Evolutionary conservation across 139 green algal species (phyloP).

Genomic region (Asterochloris sp.): DNA sequence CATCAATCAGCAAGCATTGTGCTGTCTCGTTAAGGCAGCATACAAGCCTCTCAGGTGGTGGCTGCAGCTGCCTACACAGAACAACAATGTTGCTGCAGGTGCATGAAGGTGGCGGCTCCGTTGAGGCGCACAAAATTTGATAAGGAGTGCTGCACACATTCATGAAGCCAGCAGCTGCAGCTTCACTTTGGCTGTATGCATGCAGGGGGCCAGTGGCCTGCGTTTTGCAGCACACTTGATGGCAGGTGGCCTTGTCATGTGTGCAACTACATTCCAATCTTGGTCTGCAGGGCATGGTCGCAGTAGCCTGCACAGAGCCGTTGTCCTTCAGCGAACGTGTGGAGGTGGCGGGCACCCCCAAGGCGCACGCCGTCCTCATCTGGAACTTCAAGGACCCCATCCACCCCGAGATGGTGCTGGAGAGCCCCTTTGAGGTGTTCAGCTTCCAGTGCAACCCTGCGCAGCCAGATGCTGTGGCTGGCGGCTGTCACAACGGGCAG

Average conservation of each 20-base stretch:
- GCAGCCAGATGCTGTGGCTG: conserved; percentile 66
- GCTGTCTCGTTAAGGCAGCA: too few species aligned
- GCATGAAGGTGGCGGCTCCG: too few species aligned
- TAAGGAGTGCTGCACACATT: too few species aligned
- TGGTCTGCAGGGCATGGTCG: conserved; percentile 49
- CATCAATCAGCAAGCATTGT: too few species aligned
- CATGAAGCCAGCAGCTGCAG: too few species aligned
- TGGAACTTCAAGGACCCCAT: conserved; percentile 85
- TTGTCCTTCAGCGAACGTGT: conserved; percentile 55
- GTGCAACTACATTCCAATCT: not conserved
- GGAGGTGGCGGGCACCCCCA: conserved; percentile 32
- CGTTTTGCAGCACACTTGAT: too few species aligned
- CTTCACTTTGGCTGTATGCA: too few species aligned
- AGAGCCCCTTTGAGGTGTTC: conserved; percentile 68
- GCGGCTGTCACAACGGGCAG: conserved; percentile 76
- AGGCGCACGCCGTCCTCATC: conserved; percentile 53
- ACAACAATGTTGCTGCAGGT: too few species aligned
- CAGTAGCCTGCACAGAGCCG: conserved; percentile 60
- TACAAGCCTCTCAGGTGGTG: too few species aligned
- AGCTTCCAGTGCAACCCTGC: conserved; percentile 76
- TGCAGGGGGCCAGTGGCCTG: too few species aligned
- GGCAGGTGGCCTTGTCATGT: not conserved
- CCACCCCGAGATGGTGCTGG: conserved; percentile 78
- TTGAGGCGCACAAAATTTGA: too few species aligned
- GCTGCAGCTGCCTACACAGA: too few species aligned